Evolutionary conservation across 2,329 filamentous ascomycete species (phyloP).

Genomic region (Teratosphaeria epicoccoides): DNA sequence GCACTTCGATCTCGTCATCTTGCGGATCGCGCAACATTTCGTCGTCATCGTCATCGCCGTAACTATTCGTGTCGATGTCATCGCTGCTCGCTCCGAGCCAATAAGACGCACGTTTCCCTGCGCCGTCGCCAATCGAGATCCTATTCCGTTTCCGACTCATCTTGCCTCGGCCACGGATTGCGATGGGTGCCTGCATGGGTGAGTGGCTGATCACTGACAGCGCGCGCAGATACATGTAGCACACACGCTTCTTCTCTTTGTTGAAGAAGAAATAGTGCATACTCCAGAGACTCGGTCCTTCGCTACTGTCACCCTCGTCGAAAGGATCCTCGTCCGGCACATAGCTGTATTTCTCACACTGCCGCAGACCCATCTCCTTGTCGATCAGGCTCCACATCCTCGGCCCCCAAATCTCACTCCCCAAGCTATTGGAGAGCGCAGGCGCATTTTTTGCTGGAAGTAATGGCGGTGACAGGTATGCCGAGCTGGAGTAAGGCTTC

Average conservation of each 20-base stretch:
- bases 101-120: slow-evolving; percentile 72
- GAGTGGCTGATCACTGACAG: slow-evolving; percentile 64
- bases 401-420: slow-evolving; percentile 58
- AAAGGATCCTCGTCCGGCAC: slow-evolving; percentile 83
- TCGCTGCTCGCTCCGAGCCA: slow-evolving; percentile 65
- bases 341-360: slow-evolving; percentile 85
- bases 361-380: slow-evolving; percentile 83
- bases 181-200: slow-evolving; percentile 35
- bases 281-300: slow-evolving; percentile 61
- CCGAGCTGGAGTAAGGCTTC: slow-evolving; percentile 19
- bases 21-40: slow-evolving; percentile 15
- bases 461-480: slow-evolving; percentile 13
- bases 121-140: slow-evolving; percentile 40
- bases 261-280: slow-evolving; percentile 98
- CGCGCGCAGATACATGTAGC: slow-evolving; percentile 87
- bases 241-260: slow-evolving; percentile 79
- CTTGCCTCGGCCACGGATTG: slow-evolving; percentile 33
- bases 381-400: slow-evolving; percentile 88
- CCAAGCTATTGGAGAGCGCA: slow-evolving; percentile 11
- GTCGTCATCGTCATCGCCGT: slow-evolving; percentile 26
- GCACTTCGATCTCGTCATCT: slow-evolving; percentile 24
- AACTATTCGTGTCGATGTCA: slow-evolving; percentile 10
- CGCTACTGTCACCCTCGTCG: slow-evolving; percentile 63
- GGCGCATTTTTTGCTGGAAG: slow-evolving; percentile 17
- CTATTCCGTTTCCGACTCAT: slow-evolving; percentile 2